Conservation (phyloP, 179 eudicot species). For the Nepenthes alata region DNA sequence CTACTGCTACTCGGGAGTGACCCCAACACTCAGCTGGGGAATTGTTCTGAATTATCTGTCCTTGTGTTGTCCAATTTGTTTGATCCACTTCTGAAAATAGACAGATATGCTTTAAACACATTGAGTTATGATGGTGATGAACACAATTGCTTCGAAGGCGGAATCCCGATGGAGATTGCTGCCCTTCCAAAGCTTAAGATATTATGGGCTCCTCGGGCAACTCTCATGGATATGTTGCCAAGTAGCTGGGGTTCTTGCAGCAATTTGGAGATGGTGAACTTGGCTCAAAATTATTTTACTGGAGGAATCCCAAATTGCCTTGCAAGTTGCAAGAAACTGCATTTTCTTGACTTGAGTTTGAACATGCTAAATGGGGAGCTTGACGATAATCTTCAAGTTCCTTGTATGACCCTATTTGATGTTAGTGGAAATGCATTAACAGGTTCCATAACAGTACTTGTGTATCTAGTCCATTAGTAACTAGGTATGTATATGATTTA, state of each 20-base stretch:
- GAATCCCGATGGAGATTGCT: constrained; percentile 16
- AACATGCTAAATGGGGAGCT: constrained; percentile 20
- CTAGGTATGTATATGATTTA: constrained; percentile 10
- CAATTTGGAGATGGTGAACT: constrained; percentile 18
- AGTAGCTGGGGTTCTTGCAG: constrained; percentile 18
- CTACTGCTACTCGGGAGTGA: too few relatives aligned
- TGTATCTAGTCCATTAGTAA: constrained; percentile 12
- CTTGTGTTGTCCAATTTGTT: constrained; percentile 43
- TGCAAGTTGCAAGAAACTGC: constrained; percentile 13
- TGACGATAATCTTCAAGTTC: constrained; percentile 13
- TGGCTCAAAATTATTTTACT: constrained; percentile 16
- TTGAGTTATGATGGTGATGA: constrained; percentile 3
- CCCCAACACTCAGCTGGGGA: constrained; percentile 35
- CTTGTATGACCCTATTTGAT: constrained; percentile 21
- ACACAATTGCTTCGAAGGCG: constrained; percentile 16
- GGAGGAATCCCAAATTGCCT: constrained; percentile 12
- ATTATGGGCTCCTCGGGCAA: constrained; percentile 23
- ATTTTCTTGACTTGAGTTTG: constrained; percentile 21
- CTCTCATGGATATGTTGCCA: constrained; percentile 13
- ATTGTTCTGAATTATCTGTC: constrained; percentile 34
- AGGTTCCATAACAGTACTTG: constrained; percentile 8
- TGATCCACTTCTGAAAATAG: constrained; percentile 24
- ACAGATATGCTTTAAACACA: neutral
- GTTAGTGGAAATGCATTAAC: constrained; percentile 15
- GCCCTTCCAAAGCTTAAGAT: constrained; percentile 20